Evolutionary conservation across 352 stramenopile genomes (phyloP).

Genomic region (Phytophthora pistaciae): DNA sequence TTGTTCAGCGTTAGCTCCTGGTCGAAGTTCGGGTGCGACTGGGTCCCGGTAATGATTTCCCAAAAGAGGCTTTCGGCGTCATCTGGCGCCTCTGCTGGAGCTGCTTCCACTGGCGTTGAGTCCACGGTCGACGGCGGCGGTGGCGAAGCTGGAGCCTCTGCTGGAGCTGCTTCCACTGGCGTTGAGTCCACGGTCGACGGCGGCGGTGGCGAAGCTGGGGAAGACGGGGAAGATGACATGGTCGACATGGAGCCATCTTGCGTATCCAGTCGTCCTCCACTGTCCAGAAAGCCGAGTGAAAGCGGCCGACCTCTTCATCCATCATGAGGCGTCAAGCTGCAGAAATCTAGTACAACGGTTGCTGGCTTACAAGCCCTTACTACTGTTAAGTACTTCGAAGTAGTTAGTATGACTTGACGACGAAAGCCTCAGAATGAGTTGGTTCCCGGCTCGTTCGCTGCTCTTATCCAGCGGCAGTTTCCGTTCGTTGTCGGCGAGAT

Average conservation of each 20-base stretch:
- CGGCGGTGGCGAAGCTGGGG: constrained; percentile 10
- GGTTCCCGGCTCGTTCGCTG: no score
- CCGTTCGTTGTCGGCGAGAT: no score
- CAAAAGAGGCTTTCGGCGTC: constrained; percentile 62
- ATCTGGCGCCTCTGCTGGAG: constrained; percentile 34
- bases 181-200: constrained; percentile 4
- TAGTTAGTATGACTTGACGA: no score
- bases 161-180: constrained; percentile 68
- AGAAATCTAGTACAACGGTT: no score
- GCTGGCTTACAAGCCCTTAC: no score
- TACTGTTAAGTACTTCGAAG: no score
- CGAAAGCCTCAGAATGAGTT: no score
- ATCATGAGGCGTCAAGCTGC: no score
- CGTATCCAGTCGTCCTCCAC: not conserved
- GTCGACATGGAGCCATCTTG: constrained; percentile 53
- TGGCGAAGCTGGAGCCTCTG: constrained; percentile 8
- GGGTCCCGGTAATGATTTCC: constrained; percentile 35
- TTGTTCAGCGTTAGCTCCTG: constrained; percentile 14
- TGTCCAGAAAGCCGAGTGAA: no score
- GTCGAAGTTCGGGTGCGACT: constrained; percentile 47
- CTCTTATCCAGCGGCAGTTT: no score
- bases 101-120: constrained; percentile 58
- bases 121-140: constrained; percentile 10
- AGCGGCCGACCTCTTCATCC: no score
- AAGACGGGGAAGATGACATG: constrained; percentile 53